Base-by-base conservation (phyloP, 176 grass and related monocot genomes). In the Chrysopogon serrulatus region DNA sequence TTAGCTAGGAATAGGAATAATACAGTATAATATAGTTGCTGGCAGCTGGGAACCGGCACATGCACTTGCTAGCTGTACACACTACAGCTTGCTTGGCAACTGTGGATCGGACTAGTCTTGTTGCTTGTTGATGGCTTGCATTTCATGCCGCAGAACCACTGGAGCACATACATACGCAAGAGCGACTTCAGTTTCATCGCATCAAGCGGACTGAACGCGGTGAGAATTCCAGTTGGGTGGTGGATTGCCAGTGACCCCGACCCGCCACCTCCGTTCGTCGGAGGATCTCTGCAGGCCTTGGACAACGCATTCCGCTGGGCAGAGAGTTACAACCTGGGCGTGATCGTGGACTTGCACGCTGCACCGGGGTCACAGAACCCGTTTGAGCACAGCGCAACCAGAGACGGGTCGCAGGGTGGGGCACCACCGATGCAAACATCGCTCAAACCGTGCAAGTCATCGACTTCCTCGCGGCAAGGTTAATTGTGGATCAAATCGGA, bases 261-360 rank as follows among this genome's bases (percentile, higher is more conserved):
- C 5, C 91, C 91, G 10, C 91, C 91, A 3, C 28, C 0, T 28
- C 91, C 91, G 31, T 93, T 93, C 33, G 88, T 90, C 56, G 88
- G 88, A 2, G 91, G 91, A 1, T 93, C 91, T 36, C 85, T 90
- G 4, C 6, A 83, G 6, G 65, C 71, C 45, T 39, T 93, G 51
- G 91, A 93, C 36, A 76, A 88, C 11, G 91, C 91, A n/a, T 93
- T 93, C 78, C 8, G 33, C 23, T 93, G 91, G 91, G 88, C 91
- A 30, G 88, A 90, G 91, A n/a, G n/a, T n/a, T 86, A 89, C 53
- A 83, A 81, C 42, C 9, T 92, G 21, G 86, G 61, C 9, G 83
- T 92, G 0, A 89, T 92, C 13, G 83, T 92, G 17, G 86, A 89
- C 64, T 37, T 92, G 37, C 87, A 92, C 60, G 86, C 90, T 23